A percentile compares a stretch with the other conserved stretches of the same genome.
Evolutionary conservation across 257 asterid species (phyloP).

Genomic region (Scutellaria barbata): DNA sequence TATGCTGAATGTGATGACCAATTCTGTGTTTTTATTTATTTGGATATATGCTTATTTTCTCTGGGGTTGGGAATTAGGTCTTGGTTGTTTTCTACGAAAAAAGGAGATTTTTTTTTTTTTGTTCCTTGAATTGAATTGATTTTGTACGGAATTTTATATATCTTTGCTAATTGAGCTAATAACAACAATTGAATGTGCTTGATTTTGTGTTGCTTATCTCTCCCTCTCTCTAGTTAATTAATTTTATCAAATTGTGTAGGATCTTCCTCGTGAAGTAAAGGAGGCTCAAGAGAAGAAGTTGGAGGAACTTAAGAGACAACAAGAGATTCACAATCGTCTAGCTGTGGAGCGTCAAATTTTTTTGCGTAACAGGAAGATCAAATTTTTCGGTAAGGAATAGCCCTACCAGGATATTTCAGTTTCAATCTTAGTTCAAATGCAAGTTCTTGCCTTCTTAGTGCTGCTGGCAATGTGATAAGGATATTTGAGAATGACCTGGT

Average conservation of each 20-base stretch:
- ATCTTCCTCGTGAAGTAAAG: slow-evolving; percentile 71
- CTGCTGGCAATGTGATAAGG: background rate
- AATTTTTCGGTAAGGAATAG: slow-evolving; percentile 66
- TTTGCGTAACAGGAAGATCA: slow-evolving; percentile 73
- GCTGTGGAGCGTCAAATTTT: slow-evolving; percentile 79
- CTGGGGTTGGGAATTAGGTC: slow-evolving; percentile 4
- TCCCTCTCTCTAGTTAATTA: background rate
- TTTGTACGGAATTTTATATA: background rate
- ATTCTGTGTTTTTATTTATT: background rate
- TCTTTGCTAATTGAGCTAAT: background rate
- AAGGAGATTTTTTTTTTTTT: background rate
- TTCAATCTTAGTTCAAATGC: slow-evolving; percentile 13
- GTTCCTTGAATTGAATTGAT: background rate
- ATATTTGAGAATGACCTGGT: slow-evolving; percentile 12
- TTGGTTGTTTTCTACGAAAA: background rate
- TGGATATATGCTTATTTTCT: background rate
- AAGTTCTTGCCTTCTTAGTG: background rate
- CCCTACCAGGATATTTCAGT: slow-evolving; percentile 6
- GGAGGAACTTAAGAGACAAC: slow-evolving; percentile 85
- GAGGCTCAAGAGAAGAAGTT: slow-evolving; percentile 78
- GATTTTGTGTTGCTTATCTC: background rate
- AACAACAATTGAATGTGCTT: background rate
- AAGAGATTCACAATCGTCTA: slow-evolving; percentile 71
- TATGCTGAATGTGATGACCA: background rate
- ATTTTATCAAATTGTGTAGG: slow-evolving; percentile 48